Base-by-base conservation (phyloP, 129 eudicot species). In the Tagetes erecta region DNA sequence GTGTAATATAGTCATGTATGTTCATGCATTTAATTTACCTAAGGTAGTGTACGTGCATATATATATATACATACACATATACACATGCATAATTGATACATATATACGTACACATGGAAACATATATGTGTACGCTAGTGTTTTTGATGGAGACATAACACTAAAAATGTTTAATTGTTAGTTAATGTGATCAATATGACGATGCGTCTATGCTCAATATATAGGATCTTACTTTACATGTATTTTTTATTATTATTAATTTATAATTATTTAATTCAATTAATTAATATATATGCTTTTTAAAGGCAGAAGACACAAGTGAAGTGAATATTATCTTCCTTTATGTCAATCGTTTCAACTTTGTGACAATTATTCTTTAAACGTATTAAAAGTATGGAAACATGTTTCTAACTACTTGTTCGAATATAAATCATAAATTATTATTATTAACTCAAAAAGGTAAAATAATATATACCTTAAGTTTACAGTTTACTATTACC, bases 341-440 rank as follows among this genome's bases (percentile, higher is more conserved):
- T 60, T 60, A 60, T 60, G 44, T 60, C 67, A 34, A 60, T 35
- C 35, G 39, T 60, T 60, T 35, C 20, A 60, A 34, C 67, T 60
- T 60, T 60, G 67, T 60, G 67, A 33, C 14, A 34, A 7, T 60
- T 35, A 33, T 60, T 60, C 20, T 60, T 60, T 35, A 41, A 10
- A 34, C 20, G 40, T 60, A 60, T 60, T 60, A 11, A 60, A 60
- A 36, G 42, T 34, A 8, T n/a, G 7, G 10, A 34, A 60, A 36
- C 41, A 11, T 34, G 3, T 9, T 59, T 59, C 1, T 60, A 47
- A 10, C 8, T 2, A 9, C 2, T 2, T 60, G 6, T 60, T 58
- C 6, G 49, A 6, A 0, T 10, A 44, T 44, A 44, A 7, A 44
- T 44, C 27, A 20, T 20, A 20, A 20, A 20, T 20, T 20, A 20